These are phyloP conservation scores for Borovskyia barvae DNA, from an alignment of 208 protist genomes.

Conservation along the genomic window DNA sequence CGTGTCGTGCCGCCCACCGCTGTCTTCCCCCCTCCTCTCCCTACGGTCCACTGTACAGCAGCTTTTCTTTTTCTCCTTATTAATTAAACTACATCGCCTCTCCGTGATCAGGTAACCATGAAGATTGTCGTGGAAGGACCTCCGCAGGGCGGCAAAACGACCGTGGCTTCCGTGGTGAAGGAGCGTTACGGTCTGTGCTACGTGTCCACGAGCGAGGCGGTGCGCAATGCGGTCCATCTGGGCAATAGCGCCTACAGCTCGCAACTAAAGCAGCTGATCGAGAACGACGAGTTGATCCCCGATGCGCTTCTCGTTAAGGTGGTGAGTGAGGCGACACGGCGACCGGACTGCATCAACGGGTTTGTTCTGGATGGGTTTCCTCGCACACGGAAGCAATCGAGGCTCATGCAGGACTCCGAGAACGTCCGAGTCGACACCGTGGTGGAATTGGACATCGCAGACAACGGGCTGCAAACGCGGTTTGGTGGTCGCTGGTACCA, in stretches of 20 bases:
- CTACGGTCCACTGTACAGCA: too few relatives aligned
- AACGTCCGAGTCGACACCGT: constrained; percentile 65
- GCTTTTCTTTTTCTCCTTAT: constrained; percentile 4
- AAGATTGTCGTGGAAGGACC: constrained; percentile 79
- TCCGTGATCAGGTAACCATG: constrained; percentile 24
- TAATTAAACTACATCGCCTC: not conserved
- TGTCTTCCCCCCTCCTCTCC: too few relatives aligned
- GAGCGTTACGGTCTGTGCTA: constrained; percentile 87
- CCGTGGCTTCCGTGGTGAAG: constrained; percentile 73
- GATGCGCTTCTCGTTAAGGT: constrained; percentile 67
- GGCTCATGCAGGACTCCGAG: constrained; percentile 38
- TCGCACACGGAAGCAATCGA: constrained; percentile 68
- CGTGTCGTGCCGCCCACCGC: too few relatives aligned
- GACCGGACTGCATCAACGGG: constrained; percentile 84
- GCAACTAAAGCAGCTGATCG: constrained; percentile 58
- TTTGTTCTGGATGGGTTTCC: constrained; percentile 92
- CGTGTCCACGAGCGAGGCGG: constrained; percentile 63
- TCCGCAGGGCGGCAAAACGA: constrained; percentile 75
- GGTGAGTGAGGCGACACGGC: constrained; percentile 61
- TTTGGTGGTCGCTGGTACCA: constrained; percentile 88
- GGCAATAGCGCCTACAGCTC: constrained; percentile 48
- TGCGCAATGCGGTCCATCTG: constrained; percentile 66
- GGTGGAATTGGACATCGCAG: constrained; percentile 67
- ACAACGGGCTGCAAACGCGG: constrained; percentile 71
- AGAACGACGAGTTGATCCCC: constrained; percentile 62